Conservation (phyloP, 805 yeast genomes). For the Candida parachauliodes region DNA sequence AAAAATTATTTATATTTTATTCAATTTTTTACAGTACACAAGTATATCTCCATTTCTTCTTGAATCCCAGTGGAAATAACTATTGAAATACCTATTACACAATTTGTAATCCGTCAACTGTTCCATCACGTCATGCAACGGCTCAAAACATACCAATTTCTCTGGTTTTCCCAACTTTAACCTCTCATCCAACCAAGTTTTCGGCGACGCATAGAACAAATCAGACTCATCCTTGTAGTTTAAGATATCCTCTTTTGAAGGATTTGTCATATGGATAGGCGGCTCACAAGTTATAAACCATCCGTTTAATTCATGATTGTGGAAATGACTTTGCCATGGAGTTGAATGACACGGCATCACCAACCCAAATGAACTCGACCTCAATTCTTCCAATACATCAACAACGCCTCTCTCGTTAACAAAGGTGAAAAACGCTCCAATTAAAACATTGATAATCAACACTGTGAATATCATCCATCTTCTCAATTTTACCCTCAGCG, state of each 20-base stretch:
- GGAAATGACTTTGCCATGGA: slow-evolving; percentile 87
- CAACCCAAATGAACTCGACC: slow-evolving; percentile 63
- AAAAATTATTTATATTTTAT: not conserved
- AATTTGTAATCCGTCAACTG: slow-evolving; percentile 42
- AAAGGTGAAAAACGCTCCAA: slow-evolving; percentile 53
- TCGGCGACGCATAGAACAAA: slow-evolving; percentile 66
- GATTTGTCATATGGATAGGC: slow-evolving; percentile 48
- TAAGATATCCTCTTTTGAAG: slow-evolving; percentile 20
- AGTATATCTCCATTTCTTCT: slow-evolving; percentile 78
- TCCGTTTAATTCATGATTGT: slow-evolving; percentile 41
- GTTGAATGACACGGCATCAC: slow-evolving; percentile 97
- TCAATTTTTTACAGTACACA: slow-evolving; percentile 40
- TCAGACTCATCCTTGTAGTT: slow-evolving; percentile 85
- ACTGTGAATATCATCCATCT: slow-evolving; percentile 13
- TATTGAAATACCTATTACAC: slow-evolving; percentile 64
- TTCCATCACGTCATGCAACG: slow-evolving; percentile 46
- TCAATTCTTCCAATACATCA: slow-evolving; percentile 54
- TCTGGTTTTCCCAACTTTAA: slow-evolving; percentile 5
- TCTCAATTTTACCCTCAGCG: not conserved
- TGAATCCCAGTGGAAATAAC: slow-evolving; percentile 80
- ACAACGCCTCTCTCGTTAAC: slow-evolving; percentile 86
- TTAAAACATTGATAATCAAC: slow-evolving; percentile 30
- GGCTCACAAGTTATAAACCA: slow-evolving; percentile 95
- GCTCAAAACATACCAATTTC: slow-evolving; percentile 69
- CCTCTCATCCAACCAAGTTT: slow-evolving; percentile 41